A percentile compares a stretch with the other conserved stretches of the same genome.
Evolutionary conservation across 2,329 filamentous ascomycete species (phyloP).

Genomic region (Xylaria sp.): DNA sequence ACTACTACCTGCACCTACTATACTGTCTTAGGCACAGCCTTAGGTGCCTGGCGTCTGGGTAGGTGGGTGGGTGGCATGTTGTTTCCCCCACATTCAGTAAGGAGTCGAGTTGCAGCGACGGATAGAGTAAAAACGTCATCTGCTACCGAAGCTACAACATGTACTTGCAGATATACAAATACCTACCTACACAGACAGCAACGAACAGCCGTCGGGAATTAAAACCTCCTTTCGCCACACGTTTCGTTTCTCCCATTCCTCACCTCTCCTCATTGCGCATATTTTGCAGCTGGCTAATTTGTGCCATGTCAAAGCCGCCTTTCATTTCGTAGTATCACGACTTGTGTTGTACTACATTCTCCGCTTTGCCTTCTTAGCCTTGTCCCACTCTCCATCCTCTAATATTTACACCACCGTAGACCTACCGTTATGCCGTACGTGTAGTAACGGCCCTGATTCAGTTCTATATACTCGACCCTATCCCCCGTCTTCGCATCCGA

Average conservation of each 20-base stretch:
- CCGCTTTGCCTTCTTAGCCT: neutral
- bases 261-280: neutral
- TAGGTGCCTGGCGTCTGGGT: neutral
- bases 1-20: neutral
- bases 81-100: constrained; percentile 12
- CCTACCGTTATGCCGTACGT: neutral
- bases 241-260: neutral
- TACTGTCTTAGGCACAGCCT: too few relatives aligned
- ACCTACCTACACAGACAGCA: neutral
- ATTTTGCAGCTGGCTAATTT: neutral
- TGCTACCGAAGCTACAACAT: constrained; percentile 16
- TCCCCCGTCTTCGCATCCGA: neutral
- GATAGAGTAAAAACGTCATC: constrained; percentile 28
- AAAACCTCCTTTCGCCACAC: neutral
- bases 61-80: constrained; percentile 1
- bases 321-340: neutral
- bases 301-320: neutral
- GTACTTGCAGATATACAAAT: neutral
- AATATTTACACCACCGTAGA: constrained; percentile 4
- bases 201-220: neutral
- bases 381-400: neutral
- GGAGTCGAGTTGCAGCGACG: constrained; percentile 1
- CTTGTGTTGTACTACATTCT: neutral
- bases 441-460: neutral
- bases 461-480: constrained; percentile 1